A percentile compares a stretch with the other conserved stretches of the same genome.
Conservation (phyloP, 2,329 filamentous ascomycete species). For the Venturia asperata region DNA sequence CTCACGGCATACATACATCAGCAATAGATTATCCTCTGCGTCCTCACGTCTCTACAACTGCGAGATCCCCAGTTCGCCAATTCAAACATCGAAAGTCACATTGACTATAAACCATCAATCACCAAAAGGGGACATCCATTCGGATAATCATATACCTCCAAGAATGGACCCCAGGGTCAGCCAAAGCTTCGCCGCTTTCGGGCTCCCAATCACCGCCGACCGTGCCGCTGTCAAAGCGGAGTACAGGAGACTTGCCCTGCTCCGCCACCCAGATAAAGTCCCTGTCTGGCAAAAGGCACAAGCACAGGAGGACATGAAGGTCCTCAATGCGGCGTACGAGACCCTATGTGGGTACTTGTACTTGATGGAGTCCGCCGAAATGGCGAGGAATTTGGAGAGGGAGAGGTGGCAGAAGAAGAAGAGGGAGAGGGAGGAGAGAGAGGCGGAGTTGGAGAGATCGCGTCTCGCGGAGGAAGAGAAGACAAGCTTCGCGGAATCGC, state of each 20-base stretch:
- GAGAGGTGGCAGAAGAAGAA: neutral
- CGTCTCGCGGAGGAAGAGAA: neutral
- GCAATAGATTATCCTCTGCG: neutral
- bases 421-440: neutral
- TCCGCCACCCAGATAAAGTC: neutral
- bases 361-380: neutral
- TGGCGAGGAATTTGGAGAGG: neutral
- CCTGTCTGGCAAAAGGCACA: slow-evolving; percentile 4
- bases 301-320: slow-evolving; percentile 1
- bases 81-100: neutral
- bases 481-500: neutral
- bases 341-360: neutral
- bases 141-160: neutral
- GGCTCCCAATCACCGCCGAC: neutral
- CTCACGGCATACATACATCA: neutral
- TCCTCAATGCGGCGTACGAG: slow-evolving; percentile 3
- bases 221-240: neutral
- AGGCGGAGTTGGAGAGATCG: neutral
- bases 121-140: slow-evolving; percentile 2
- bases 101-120: neutral
- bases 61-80: neutral
- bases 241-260: slow-evolving; percentile 3
- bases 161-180: neutral
- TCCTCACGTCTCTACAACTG: neutral
- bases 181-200: neutral